phyloP scores from a whole-genome alignment of 2,329 filamentous ascomycete species.

The Diaporthe humulicola region DNA sequence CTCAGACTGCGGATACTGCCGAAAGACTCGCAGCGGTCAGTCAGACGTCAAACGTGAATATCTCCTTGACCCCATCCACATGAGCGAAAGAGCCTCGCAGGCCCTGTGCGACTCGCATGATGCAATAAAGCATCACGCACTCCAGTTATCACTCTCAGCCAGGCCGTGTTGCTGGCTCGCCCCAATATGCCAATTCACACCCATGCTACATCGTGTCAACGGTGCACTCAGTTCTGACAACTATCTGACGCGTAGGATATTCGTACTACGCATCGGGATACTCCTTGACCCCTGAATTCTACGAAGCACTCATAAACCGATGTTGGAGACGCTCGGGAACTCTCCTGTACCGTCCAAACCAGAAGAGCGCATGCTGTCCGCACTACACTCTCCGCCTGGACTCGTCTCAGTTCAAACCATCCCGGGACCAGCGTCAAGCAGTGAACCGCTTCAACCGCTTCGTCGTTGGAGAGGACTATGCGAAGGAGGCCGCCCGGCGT shows the following conservation, averaged over 20 bases:
- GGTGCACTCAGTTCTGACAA: conserved; percentile 29
- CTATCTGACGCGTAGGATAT: conserved; percentile 64
- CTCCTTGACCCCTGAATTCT: conserved; percentile 74
- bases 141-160: not conserved
- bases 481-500: conserved; percentile 72
- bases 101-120: not conserved
- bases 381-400: conserved; percentile 88
- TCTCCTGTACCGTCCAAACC: conserved; percentile 83
- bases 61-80: conserved; percentile 38
- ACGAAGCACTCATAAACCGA: conserved; percentile 79
- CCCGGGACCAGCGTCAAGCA: conserved; percentile 80
- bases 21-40: conserved; percentile 61
- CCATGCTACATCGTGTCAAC: not conserved
- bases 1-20: conserved; percentile 67
- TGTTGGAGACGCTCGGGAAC: conserved; percentile 82
- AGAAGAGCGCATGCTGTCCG: conserved; percentile 86
- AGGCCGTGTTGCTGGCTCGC: not conserved
- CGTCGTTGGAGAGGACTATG: conserved; percentile 77
- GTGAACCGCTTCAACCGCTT: conserved; percentile 80
- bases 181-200: not conserved
- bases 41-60: conserved; percentile 59
- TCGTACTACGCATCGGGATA: conserved; percentile 78
- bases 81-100: conserved; percentile 9
- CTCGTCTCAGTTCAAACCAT: conserved; percentile 72
- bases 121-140: not conserved